phyloP scores from a whole-genome alignment of 1,284 basidiomycete species.

The Marasmius fiardii region DNA sequence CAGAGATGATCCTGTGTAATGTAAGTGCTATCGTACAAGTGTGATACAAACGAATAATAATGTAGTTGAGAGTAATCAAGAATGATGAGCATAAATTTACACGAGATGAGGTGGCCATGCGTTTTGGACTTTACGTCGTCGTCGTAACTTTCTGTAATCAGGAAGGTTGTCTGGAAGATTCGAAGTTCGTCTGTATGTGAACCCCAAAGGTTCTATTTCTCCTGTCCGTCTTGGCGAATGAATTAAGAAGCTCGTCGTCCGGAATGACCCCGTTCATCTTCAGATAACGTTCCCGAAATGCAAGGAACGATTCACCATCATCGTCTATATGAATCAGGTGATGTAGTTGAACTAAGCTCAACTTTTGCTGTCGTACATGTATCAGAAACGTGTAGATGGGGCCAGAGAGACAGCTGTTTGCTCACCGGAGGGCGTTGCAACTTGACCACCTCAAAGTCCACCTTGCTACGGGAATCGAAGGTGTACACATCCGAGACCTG shows the following conservation, averaged over 20 bases:
- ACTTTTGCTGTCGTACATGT: not conserved
- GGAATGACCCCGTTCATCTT: not conserved
- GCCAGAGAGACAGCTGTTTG: not conserved
- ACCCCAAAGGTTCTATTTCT: not conserved
- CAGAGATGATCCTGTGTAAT: too few species aligned
- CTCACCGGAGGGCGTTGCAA: not conserved
- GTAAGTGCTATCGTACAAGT: too few species aligned
- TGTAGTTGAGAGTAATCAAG: too few species aligned
- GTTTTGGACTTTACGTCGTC: too few species aligned
- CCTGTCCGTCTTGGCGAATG: not conserved
- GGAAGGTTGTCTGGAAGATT: not conserved
- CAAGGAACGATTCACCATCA: not conserved
- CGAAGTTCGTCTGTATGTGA: not conserved
- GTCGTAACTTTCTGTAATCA: not conserved
- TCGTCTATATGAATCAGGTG: not conserved
- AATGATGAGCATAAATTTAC: too few species aligned
- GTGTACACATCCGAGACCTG: slow-evolving; percentile 1
- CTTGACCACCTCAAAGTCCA: not conserved
- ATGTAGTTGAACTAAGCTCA: not conserved
- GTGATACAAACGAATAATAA: too few species aligned
- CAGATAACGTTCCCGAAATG: not conserved
- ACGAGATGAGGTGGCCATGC: too few species aligned
- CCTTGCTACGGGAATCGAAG: not conserved
- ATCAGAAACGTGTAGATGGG: not conserved
- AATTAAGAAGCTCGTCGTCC: not conserved